Percentiles rank a stretch among this genome's conserved stretches.
phyloP scores from a whole-genome alignment of 352 stramenopile species.

The Globisporangium splendens region DNA sequence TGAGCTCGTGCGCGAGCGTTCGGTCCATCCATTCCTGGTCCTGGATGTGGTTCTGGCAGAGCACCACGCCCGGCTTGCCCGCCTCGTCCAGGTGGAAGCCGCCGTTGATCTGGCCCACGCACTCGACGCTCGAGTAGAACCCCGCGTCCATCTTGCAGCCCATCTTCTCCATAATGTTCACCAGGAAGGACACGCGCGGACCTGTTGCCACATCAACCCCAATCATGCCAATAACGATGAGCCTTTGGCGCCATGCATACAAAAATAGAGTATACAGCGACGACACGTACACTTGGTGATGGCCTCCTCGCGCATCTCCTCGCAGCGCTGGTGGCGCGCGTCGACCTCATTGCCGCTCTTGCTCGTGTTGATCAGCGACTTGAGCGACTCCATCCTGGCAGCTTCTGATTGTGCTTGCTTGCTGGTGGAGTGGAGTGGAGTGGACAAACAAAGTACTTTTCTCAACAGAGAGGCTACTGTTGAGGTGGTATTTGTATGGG shows the following conservation, averaged over 20 bases:
- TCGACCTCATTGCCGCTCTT: conserved; percentile 34
- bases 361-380: conserved; percentile 46
- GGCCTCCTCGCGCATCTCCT: conserved; percentile 65
- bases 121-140: conserved; percentile 83
- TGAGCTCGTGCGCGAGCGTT: conserved; percentile 91
- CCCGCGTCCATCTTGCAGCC: conserved; percentile 68
- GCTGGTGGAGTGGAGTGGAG: no score
- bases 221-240: neutral
- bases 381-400: conserved; percentile 61
- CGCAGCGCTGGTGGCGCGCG: conserved; percentile 43
- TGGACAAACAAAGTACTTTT: no score
- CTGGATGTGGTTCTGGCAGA: conserved; percentile 91
- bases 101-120: conserved; percentile 82
- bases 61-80: conserved; percentile 68
- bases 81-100: conserved; percentile 82
- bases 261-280: neutral
- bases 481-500: neutral
- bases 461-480: conserved; percentile 5
- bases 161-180: conserved; percentile 84
- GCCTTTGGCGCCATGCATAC: neutral
- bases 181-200: conserved; percentile 75
- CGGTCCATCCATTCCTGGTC: conserved; percentile 91
- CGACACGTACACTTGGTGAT: conserved; percentile 61
- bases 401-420: conserved; percentile 2
- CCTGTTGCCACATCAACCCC: conserved; percentile 27